phyloP scores from a whole-genome alignment of 139 green algal genomes.

The Tetradesmus obliquus region DNA sequence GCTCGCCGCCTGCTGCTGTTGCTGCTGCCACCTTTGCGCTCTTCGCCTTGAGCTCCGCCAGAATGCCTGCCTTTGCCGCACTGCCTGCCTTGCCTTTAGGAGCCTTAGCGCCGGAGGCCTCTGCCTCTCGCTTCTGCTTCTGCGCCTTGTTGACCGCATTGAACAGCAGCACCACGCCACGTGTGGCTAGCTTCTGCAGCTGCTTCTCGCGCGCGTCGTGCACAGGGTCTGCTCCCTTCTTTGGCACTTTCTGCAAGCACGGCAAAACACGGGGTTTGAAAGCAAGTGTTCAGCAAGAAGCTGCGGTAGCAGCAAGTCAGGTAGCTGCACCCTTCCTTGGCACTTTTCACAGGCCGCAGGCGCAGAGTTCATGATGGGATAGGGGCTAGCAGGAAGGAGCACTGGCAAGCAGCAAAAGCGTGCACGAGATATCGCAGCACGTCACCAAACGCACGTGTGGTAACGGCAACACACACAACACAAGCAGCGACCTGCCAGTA shows the following conservation, averaged over 20 bases:
- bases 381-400: neutral
- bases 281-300: neutral
- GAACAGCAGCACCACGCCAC: slow-evolving; percentile 91
- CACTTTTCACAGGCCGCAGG: neutral
- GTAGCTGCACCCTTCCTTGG: neutral
- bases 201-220: slow-evolving; percentile 77
- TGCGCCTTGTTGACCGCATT: slow-evolving; percentile 90
- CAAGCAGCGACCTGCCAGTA: neutral
- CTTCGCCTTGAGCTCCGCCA: slow-evolving; percentile 73
- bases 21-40: slow-evolving; percentile 15
- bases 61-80: slow-evolving; percentile 73
- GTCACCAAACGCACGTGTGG: too few relatives aligned
- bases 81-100: slow-evolving; percentile 57
- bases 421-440: too few relatives aligned
- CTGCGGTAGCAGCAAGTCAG: neutral
- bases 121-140: slow-evolving; percentile 54
- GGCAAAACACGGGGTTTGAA: neutral
- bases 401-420: neutral
- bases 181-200: slow-evolving; percentile 76
- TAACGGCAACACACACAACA: neutral
- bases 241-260: slow-evolving; percentile 46
- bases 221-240: slow-evolving; percentile 74
- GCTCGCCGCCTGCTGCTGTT: slow-evolving; percentile 33
- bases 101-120: slow-evolving; percentile 22
- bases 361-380: neutral